Conservation (phyloP, 805 yeast genomes). For the Lipomyces sp. region DNA sequence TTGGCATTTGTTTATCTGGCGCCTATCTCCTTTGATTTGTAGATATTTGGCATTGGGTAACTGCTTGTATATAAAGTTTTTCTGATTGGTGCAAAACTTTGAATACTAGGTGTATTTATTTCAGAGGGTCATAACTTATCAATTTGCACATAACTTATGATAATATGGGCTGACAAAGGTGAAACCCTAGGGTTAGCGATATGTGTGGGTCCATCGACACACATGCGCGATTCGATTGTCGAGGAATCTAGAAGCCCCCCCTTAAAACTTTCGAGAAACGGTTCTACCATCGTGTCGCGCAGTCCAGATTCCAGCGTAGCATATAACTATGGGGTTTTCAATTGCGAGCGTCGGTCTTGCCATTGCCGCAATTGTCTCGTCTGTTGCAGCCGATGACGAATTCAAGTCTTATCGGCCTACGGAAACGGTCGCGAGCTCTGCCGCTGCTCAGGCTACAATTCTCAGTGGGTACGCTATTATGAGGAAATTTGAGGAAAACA, state of each 20-base stretch:
- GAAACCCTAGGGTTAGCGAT: too few species aligned
- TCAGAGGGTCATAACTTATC: neutral
- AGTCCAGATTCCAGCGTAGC: neutral
- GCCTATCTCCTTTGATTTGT: neutral
- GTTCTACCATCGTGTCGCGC: neutral
- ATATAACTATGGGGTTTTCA: neutral
- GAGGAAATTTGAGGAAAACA: neutral
- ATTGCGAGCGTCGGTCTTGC: neutral
- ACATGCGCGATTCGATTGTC: neutral
- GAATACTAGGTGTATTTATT: neutral
- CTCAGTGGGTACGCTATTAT: slow-evolving; percentile 3
- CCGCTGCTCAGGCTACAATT: slow-evolving; percentile 17
- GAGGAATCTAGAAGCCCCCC: neutral
- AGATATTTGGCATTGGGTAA: neutral
- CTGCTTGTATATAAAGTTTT: neutral
- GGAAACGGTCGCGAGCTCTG: slow-evolving; percentile 18
- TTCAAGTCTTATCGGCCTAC: slow-evolving; percentile 33
- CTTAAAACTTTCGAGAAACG: too few species aligned
- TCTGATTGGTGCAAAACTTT: neutral
- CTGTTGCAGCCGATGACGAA: slow-evolving; percentile 33
- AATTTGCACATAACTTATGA: too few species aligned
- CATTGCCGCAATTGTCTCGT: slow-evolving; percentile 13
- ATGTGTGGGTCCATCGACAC: neutral
- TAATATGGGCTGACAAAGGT: too few species aligned
- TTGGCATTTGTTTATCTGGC: neutral